Evolutionary conservation across 1,284 basidiomycete genomes (phyloP).

Genomic region (Pascua sp.): DNA sequence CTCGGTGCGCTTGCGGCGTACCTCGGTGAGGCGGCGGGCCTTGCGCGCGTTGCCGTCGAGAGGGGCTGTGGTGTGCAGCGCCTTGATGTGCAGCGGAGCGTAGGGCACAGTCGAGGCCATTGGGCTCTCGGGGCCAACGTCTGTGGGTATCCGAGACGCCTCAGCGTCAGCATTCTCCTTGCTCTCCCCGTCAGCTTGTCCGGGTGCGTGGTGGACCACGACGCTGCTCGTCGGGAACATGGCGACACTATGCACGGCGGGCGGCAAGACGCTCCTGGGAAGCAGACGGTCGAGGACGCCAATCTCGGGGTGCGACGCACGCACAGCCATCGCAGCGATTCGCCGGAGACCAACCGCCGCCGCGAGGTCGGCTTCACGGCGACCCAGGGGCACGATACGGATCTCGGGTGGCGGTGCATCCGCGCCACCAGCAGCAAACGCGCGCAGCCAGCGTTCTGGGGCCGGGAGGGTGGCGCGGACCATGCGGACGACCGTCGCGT

Average conservation of each 20-base stretch:
- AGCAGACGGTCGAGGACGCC: slow-evolving; percentile 23
- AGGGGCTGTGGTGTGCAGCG: slow-evolving; percentile 73
- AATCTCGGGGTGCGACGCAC: slow-evolving; percentile 33
- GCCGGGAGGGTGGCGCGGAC: not conserved
- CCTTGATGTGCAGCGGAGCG: slow-evolving; percentile 77
- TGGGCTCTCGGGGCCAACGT: slow-evolving; percentile 1
- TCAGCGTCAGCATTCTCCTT: not conserved
- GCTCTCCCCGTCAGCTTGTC: not conserved
- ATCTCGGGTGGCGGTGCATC: slow-evolving; percentile 21
- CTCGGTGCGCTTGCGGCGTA: slow-evolving; percentile 56
- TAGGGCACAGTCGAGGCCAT: slow-evolving; percentile 17
- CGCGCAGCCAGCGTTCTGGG: not conserved
- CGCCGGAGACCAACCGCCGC: slow-evolving; percentile 64
- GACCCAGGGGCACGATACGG: slow-evolving; percentile 67
- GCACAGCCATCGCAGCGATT: slow-evolving; percentile 64
- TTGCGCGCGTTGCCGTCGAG: slow-evolving; percentile 72
- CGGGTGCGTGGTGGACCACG: slow-evolving; percentile 13
- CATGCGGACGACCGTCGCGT: slow-evolving; percentile 21
- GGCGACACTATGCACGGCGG: slow-evolving; percentile 43
- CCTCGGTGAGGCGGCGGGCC: slow-evolving; percentile 59
- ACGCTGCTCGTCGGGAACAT: slow-evolving; percentile 46
- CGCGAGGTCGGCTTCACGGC: slow-evolving; percentile 65
- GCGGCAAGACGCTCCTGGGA: slow-evolving; percentile 34
- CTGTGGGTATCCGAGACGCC: not conserved
- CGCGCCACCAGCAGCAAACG: not conserved